phyloP scores from a whole-genome alignment of 2,329 filamentous ascomycete genomes.

The Aspergillus fumigatus region DNA sequence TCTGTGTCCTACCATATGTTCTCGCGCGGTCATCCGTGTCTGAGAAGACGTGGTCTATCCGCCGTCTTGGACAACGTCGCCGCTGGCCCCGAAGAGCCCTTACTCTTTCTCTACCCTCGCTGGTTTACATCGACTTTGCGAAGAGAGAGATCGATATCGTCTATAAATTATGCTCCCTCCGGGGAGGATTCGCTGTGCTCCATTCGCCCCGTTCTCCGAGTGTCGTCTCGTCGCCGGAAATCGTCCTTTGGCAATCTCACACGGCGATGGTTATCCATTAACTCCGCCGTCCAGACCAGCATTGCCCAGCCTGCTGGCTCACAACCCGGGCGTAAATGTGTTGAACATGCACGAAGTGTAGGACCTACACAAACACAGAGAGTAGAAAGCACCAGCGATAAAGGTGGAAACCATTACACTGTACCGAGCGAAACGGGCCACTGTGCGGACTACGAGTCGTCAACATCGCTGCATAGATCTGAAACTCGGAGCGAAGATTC shows the following conservation, averaged over 20 bases:
- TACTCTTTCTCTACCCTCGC: slow-evolving; percentile 44
- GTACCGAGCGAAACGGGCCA: background rate
- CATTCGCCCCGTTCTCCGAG: background rate
- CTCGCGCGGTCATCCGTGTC: slow-evolving; percentile 38
- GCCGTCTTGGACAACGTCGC: slow-evolving; percentile 33
- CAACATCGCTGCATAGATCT: background rate
- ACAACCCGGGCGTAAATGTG: background rate
- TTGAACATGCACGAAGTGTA: background rate
- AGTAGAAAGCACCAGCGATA: background rate
- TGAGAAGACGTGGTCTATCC: slow-evolving; percentile 36
- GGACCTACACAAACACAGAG: background rate
- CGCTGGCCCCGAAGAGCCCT: slow-evolving; percentile 38
- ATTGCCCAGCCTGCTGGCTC: background rate
- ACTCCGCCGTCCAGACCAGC: background rate
- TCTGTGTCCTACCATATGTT: slow-evolving; percentile 34
- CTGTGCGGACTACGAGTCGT: background rate
- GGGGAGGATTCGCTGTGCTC: background rate
- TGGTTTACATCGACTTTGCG: slow-evolving; percentile 31
- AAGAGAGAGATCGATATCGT: slow-evolving; percentile 17
- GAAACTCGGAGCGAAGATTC: too few relatives aligned
- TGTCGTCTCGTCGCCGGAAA: slow-evolving; percentile 5
- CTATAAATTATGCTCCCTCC: slow-evolving; percentile 8
- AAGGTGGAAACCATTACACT: background rate
- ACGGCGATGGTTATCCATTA: slow-evolving; percentile 23
- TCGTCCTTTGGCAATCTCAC: slow-evolving; percentile 9